Percentiles rank a stretch among this genome's conserved stretches.
phyloP scores from a whole-genome alignment of 768 basidiomycete species.

The Suillus lakei region DNA sequence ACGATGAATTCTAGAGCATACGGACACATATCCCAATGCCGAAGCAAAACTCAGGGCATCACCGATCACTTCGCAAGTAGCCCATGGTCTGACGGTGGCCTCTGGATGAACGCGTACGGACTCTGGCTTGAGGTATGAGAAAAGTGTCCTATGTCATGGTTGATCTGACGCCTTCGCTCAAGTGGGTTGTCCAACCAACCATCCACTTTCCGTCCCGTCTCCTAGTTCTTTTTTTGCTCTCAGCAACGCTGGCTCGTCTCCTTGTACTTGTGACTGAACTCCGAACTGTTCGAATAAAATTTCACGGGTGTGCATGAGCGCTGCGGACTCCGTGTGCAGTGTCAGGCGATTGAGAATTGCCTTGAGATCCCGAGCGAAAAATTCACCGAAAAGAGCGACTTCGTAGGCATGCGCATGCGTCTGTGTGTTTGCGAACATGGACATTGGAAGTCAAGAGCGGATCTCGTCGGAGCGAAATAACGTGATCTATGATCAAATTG shows the following conservation, averaged over 20 bases:
- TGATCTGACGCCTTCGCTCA: constrained; percentile 6
- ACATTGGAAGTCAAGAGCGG: neutral
- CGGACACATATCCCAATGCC: constrained; percentile 77
- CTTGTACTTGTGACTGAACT: constrained; percentile 66
- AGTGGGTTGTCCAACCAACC: constrained; percentile 46
- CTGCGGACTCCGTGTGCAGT: constrained; percentile 78
- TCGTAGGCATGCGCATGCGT: constrained; percentile 66
- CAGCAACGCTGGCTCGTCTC: constrained; percentile 68
- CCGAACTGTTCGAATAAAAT: constrained; percentile 83
- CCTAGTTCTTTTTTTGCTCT: constrained; percentile 78
- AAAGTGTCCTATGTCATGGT: constrained; percentile 59
- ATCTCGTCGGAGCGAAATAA: neutral
- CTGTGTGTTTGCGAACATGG: constrained; percentile 27
- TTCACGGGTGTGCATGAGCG: constrained; percentile 75
- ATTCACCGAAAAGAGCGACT: constrained; percentile 83
- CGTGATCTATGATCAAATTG: neutral
- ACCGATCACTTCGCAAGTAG: constrained; percentile 76
- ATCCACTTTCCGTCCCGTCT: constrained; percentile 57
- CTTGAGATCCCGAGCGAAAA: constrained; percentile 76
- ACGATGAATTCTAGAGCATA: constrained; percentile 8
- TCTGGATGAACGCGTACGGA: constrained; percentile 84
- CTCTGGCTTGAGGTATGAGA: constrained; percentile 84
- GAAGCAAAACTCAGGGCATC: constrained; percentile 83
- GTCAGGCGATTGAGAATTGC: constrained; percentile 82
- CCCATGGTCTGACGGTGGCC: constrained; percentile 87